Base-by-base conservation (phyloP, 495 filamentous ascomycete genomes). In the Jackrogersella multiformis region DNA sequence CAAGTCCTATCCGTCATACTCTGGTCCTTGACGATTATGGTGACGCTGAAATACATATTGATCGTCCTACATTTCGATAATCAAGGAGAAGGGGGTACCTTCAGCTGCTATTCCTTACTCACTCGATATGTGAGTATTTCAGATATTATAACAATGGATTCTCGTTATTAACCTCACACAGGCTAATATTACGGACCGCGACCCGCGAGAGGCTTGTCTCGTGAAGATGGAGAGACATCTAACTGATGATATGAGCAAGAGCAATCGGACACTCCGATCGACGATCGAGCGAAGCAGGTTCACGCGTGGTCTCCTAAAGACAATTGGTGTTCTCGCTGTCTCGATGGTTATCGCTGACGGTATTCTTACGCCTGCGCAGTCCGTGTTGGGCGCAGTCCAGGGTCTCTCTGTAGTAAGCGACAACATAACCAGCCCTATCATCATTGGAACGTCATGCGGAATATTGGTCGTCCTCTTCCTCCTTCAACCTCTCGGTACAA, bases 51-150 rank as follows among this genome's bases (percentile, higher is more conserved):
- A 74, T 93, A 92, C 64, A 78, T 90, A 13, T 74, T 89, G 32
- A 86, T 92, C 67, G 85, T 92, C 24, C 79, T 93, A 18, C 78
- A 77, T 21, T 89, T 89, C 20, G 90, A 93, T 75, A 89, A 92
- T 71, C 88, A 92, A 57, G 90, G 90, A 32, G 90, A 93, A 73
- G 90, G 90, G 5, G 90, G 90, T 46, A 93, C 90, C 0, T 93
- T 93, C 69, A 87, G 84, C 42, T 81, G 86, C 18, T 93, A 92
- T 72, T 86, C 87, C 13, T 75, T 93, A n/a, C 80, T 93, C 1
- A 86, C 88, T 1, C 80, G 89, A 70, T 91, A 87, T 77, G 89
- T 88, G 78, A 74, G 81, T 78, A 5, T 16, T 39, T 30, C 2
- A 21, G 8, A 39, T 26, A 18, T 4, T 9, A 7, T 1, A 10